Base-by-base conservation (phyloP, 352 stramenopile species). In the Aphanomyces astaci region DNA sequence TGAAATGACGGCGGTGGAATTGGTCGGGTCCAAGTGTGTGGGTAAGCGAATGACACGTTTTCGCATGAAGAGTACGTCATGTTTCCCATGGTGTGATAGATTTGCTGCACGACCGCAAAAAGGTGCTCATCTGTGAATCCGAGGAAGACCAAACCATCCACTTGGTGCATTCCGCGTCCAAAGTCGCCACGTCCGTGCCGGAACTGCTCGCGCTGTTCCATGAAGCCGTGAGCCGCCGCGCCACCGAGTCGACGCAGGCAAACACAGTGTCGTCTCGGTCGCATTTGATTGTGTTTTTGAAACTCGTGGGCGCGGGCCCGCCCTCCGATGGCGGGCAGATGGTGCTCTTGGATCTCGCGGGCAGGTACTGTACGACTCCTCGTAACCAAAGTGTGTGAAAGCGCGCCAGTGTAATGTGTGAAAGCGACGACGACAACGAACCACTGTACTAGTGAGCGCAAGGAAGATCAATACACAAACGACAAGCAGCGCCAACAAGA, bases 71-170 rank as follows among this genome's bases (percentile, higher is more conserved):
- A 3, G 49, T 24, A 49, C n/a, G 19, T 17, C 11, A 33, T 39
- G 17, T 25, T 5, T 7, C n/a, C 33, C 36, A 27, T 48, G 40
- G 49, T 33, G 49, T 11, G 28, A 11, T 46, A 86, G 78, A 88
- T 57, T 66, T 87, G 15, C 75, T 87, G 40, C 73, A 71, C 9
- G 66, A 79, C 22, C 76, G 78, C 31, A 66, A 71, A 2, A 82
- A 90, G 65, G 80, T 94, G n/a, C 73, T 86, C 32, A 77, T 96
- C 28, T 86, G 81, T 22, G 86, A 96, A 36, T 76, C 87, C 43
- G 76, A 76, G 28, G 76, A 88, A 45, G 84, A 85, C 4, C 84
- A 86, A 36, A 15, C 51, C 22, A 85, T 85, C 19, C 66, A 76
- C 13, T 70, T 93, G 4, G 64, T 93, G 9, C 87, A 89, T 63